Base-by-base conservation (phyloP, 257 asterid genomes). In the Gardenia jasminoides region DNA sequence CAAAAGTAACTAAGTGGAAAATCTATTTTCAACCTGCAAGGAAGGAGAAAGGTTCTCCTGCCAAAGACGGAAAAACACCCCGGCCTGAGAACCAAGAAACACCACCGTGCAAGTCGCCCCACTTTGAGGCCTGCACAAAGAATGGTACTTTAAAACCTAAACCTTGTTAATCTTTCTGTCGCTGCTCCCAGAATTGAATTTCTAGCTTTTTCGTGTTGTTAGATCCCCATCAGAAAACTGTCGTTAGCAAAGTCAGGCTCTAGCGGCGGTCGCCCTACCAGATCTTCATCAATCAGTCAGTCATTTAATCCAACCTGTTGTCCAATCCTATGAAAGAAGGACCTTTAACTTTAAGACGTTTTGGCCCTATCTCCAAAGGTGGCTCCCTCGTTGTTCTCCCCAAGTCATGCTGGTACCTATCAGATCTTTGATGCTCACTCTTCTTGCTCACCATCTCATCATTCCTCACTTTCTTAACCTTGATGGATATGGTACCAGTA, bases 121-220 rank as follows among this genome's bases (percentile, higher is more conserved):
- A 83, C 75, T 86, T 88, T 73, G 89, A 85, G 89, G 86, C 87
- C 90, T 78, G 94, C 98, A 87, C 91, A 92, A 93, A 93, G 90
- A 93, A 92, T 89, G 69, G 54, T 46, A 80, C 81, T 74, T 79
- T 88, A 79, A 81, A 80, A 77, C 77, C 92, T 88, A 90, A 74
- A 82, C 68, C 81, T 81, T 85, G 95, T 92, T 90, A 90, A 90
- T 87, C 71, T 81, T 81, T 76, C 48, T 1, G 83, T 50, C 83
- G 62, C 84, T 89, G 90, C 91, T 90, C 85, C 87, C 87, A 77
- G 39, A 83, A 82, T 73, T 54, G 83, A 86, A 82, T 67, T 70
- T 80, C 88, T 81, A 88, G 74, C 88, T 70, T 83, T 81, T 81
- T 83, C 76, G 79, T 89, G 86, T 89, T 82, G 96, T 93, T 90